Base-by-base conservation (phyloP, 768 basidiomycete species). In the Flagelloscypha sp. region DNA sequence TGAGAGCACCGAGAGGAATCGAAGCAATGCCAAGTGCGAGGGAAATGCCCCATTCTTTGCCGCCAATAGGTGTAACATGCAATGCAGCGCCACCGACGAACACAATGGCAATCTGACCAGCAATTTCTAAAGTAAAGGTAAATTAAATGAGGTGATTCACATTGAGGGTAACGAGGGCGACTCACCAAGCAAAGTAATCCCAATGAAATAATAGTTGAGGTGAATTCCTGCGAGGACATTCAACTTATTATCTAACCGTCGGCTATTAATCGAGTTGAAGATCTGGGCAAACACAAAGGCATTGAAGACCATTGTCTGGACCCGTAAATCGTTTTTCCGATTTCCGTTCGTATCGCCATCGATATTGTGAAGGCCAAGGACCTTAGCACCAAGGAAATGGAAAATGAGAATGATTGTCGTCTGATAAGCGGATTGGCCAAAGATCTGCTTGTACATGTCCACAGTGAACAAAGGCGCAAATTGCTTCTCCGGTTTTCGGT, bases 281-380 rank as follows among this genome's bases (percentile, higher is more conserved):
- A 99, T 92, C 57, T 98, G 95, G 19, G 88, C 86, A 54, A 97
- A 97, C 32, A 98, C 94, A 50, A 97, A 99, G n/a, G 80, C 74
- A 50, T 98, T 99, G 76, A 99, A 99, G 21, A 97, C 88, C 12
- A 98, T 64, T 0, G 94, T 92, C 49, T 81, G 77, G 16, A 93
- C 67, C 24, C 79, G 56, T 5, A 59, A 46, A 15, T 73, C 51
- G 30, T 68, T 57, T 4, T 68, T 40, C 9, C 53, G 47, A 24
- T 63, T 57, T 4, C 40, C 38, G 2, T 48, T 32, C 2, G 51
- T 47, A 29, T 63, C 48, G 16, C 41, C 39, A 21, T 49, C 45
- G 16, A 55, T 51, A 30, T 65, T 40, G 19, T 63, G 58, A 21
- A 76, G 62, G 2, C 75, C 75, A 25, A 97, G 73, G 38, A 98